Evolutionary conservation across 768 basidiomycete genomes (phyloP).

Genomic region (Leccinum barrowsii): DNA sequence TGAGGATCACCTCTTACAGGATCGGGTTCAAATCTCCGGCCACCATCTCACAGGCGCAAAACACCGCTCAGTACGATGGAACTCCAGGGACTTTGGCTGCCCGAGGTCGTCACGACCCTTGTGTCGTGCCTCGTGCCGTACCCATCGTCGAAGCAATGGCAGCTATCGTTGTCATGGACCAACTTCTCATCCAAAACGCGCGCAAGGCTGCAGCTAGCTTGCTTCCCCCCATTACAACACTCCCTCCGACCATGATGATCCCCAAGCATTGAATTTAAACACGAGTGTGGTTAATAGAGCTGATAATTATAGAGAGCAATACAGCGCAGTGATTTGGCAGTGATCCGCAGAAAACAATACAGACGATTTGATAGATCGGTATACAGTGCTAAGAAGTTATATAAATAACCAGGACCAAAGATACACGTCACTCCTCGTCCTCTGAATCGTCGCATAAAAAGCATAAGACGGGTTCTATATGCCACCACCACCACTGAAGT

Average conservation of each 20-base stretch:
- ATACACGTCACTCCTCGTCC: constrained; percentile 38
- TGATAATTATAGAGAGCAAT: not conserved
- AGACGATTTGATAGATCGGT: constrained; percentile 2
- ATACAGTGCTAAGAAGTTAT: not conserved
- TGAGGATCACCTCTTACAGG: constrained; percentile 39
- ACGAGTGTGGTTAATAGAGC: not conserved
- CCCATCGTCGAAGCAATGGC: constrained; percentile 99
- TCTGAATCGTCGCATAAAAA: constrained; percentile 57
- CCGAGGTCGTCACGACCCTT: constrained; percentile 93
- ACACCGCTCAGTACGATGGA: constrained; percentile 92
- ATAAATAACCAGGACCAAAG: not conserved
- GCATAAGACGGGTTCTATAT: constrained; percentile 58
- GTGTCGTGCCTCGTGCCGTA: constrained; percentile 94
- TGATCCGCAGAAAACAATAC: constrained; percentile 15
- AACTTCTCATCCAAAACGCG: constrained; percentile 84
- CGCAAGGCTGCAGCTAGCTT: constrained; percentile 69
- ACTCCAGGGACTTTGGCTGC: constrained; percentile 85
- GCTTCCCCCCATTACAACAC: constrained; percentile 82
- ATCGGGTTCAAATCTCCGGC: constrained; percentile 98
- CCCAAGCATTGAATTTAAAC: constrained; percentile 34
- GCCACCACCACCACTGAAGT: constrained; percentile 84
- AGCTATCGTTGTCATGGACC: constrained; percentile 91
- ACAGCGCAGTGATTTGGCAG: constrained; percentile 1
- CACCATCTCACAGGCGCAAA: constrained; percentile 90
- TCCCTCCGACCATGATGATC: constrained; percentile 90